Evolutionary conservation across 768 basidiomycete genomes (phyloP).

Genomic region (Bullera alba): DNA sequence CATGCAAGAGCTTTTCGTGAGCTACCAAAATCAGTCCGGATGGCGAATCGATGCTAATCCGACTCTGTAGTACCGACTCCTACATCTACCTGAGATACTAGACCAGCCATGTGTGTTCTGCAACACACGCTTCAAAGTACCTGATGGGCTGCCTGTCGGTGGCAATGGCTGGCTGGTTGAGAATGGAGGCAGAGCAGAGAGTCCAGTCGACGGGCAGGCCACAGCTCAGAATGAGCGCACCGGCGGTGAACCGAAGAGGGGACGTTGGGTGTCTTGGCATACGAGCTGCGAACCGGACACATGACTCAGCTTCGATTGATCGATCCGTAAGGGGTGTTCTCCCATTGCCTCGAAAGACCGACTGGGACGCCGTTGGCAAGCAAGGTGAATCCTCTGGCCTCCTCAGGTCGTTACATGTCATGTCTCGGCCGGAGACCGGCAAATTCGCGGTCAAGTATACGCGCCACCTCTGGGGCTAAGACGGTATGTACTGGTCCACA

Average conservation of each 20-base stretch:
- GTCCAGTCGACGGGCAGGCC: not conserved
- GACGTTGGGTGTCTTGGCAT: slow-evolving; percentile 21
- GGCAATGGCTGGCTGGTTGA: slow-evolving; percentile 4
- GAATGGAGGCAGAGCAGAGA: not conserved
- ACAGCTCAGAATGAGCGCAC: not conserved
- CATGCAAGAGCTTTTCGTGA: slow-evolving; percentile 8
- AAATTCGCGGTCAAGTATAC: too few relatives aligned
- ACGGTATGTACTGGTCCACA: too few relatives aligned
- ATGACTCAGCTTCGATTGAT: too few relatives aligned
- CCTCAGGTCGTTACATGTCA: too few relatives aligned
- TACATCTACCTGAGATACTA: not conserved
- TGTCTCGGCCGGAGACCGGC: too few relatives aligned
- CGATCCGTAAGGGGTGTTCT: too few relatives aligned
- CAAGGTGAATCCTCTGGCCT: too few relatives aligned
- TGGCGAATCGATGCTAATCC: not conserved
- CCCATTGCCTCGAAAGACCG: too few relatives aligned
- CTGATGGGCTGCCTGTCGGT: slow-evolving; percentile 8
- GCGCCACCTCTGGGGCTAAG: too few relatives aligned
- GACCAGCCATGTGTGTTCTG: slow-evolving; percentile 15
- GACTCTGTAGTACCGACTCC: slow-evolving; percentile 1
- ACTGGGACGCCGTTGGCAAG: too few relatives aligned
- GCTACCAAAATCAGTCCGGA: not conserved
- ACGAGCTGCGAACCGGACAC: slow-evolving; percentile 10
- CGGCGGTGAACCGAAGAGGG: not conserved
- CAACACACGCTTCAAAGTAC: slow-evolving; percentile 1